These are phyloP conservation scores for Penicillium sp. DNA, from an alignment of 2,329 filamentous ascomycete genomes.

Conservation along the genomic window DNA sequence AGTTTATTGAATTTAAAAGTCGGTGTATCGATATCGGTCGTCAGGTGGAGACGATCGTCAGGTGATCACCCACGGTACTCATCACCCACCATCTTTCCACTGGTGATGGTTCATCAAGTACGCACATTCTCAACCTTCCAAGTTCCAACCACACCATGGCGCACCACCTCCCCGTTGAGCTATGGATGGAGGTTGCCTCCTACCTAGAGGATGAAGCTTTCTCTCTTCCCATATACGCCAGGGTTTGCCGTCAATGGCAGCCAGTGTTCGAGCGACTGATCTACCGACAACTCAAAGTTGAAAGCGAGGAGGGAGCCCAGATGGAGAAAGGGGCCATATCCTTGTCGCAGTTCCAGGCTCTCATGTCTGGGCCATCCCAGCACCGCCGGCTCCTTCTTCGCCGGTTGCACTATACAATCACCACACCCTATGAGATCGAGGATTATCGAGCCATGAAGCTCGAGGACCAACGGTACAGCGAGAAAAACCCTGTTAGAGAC, in stretches of 20 bases:
- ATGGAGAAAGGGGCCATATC: background rate
- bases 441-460: conserved; percentile 16
- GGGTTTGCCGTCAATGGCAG: background rate
- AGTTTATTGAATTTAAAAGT: no score
- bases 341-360: conserved; percentile 14
- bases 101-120: no score
- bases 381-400: conserved; percentile 7
- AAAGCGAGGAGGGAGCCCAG: background rate
- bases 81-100: no score
- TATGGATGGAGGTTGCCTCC: background rate
- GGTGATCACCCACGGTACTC: no score
- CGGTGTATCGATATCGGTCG: no score
- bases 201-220: background rate
- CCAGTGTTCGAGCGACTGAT: background rate
- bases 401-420: conserved; percentile 12
- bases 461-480: background rate
- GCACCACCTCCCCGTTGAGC: background rate
- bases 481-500: conserved; percentile 11
- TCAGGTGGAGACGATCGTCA: no score
- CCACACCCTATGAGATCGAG: conserved; percentile 15
- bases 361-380: conserved; percentile 9
- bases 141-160: background rate
- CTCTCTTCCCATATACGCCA: background rate
- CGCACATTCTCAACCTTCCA: no score
- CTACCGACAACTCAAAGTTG: background rate